Evolutionary conservation across 805 yeast species (phyloP).

Genomic region (Teunomyces pallodes): DNA sequence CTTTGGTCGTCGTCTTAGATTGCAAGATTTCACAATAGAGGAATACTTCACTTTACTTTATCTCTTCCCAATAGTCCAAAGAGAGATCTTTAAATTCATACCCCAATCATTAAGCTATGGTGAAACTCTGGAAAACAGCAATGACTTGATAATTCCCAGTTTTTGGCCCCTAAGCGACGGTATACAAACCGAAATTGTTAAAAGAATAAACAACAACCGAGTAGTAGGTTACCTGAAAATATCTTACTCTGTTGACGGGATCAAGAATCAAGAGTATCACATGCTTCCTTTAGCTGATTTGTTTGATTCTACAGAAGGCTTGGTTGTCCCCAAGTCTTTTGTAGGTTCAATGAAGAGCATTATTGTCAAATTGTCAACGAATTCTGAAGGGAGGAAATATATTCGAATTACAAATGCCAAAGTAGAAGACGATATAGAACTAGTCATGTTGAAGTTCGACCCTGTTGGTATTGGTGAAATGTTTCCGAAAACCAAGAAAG

Average conservation of each 20-base stretch:
- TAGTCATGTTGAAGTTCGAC: conserved; percentile 20
- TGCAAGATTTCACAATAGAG: conserved; percentile 20
- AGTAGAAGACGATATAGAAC: conserved; percentile 12
- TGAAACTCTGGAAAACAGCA: conserved; percentile 8
- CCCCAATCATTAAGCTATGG: conserved; percentile 26
- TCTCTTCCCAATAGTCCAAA: conserved; percentile 29
- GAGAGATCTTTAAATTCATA: conserved; percentile 21
- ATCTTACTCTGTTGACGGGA: not conserved
- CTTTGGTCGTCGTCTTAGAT: conserved; percentile 20
- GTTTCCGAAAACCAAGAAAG: conserved; percentile 13
- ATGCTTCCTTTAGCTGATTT: not conserved
- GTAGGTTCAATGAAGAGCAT: conserved; percentile 10
- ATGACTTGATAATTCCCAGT: conserved; percentile 1
- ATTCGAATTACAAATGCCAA: conserved; percentile 12
- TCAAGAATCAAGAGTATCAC: not conserved
- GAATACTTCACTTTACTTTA: conserved; percentile 30
- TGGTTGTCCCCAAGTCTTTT: conserved; percentile 7
- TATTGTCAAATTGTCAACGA: conserved; percentile 11
- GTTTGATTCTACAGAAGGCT: too few relatives aligned
- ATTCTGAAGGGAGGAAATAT: not conserved
- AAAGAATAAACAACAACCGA: conserved; percentile 1
- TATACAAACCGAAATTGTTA: not conserved
- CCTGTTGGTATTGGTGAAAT: conserved; percentile 4
- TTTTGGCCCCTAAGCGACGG: not conserved
- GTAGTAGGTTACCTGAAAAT: not conserved